Percentiles rank a stretch among this genome's conserved stretches.
These are phyloP conservation scores for Hanseniaspora mollemarum DNA, from an alignment of 805 yeast genomes.

Conservation along the genomic window DNA sequence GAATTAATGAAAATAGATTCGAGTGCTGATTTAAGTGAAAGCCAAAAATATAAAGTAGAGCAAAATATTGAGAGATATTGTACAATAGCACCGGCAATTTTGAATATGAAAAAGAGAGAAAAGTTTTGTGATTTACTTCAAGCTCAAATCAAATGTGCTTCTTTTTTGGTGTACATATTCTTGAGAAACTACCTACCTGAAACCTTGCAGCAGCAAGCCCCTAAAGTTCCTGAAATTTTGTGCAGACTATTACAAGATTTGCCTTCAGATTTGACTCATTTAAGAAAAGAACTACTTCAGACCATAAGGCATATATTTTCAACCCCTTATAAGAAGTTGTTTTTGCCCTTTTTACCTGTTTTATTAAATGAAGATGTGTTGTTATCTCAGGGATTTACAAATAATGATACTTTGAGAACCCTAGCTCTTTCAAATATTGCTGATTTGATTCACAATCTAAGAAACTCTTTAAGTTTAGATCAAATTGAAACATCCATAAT, in stretches of 20 bases:
- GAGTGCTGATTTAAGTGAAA: background rate
- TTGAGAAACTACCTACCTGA: constrained; percentile 71
- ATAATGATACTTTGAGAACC: constrained; percentile 80
- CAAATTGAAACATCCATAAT: constrained; percentile 82
- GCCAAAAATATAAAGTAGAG: constrained; percentile 8
- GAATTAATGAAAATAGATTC: constrained; percentile 3
- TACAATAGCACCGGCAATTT: constrained; percentile 61
- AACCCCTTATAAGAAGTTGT: constrained; percentile 71
- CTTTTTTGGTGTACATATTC: constrained; percentile 83
- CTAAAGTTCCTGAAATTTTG: constrained; percentile 73
- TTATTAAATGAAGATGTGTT: constrained; percentile 77
- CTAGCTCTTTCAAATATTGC: constrained; percentile 92
- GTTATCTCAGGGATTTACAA: constrained; percentile 86
- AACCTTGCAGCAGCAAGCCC: constrained; percentile 43
- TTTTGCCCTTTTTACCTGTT: constrained; percentile 74
- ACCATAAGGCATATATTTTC: constrained; percentile 92
- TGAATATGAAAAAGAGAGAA: constrained; percentile 60
- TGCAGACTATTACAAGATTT: constrained; percentile 83
- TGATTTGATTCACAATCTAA: constrained; percentile 84
- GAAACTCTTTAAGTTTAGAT: constrained; percentile 66
- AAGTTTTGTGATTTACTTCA: constrained; percentile 79
- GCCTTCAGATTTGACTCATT: constrained; percentile 83
- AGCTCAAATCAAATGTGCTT: constrained; percentile 92
- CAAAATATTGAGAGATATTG: constrained; percentile 49
- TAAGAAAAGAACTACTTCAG: constrained; percentile 83